Conservation (phyloP, 2,329 filamentous ascomycete species). For the Aspergillus transmontanensis region DNA sequence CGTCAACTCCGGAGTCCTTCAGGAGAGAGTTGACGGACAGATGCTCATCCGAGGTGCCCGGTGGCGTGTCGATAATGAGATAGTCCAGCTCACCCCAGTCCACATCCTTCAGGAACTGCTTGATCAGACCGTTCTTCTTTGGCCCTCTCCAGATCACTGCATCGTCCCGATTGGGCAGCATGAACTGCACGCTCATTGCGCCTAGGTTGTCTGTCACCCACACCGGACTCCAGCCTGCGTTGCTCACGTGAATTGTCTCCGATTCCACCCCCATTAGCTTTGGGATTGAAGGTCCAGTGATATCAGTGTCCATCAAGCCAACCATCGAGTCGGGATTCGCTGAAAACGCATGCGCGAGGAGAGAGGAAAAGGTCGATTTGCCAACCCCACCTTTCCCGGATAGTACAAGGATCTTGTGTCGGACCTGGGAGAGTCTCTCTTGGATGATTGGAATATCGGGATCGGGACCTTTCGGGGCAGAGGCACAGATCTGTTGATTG, state of each 20-base stretch:
- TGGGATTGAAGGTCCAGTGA: constrained; percentile 92
- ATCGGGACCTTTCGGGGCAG: constrained; percentile 91
- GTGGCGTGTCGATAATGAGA: constrained; percentile 90
- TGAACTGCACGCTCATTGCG: constrained; percentile 98
- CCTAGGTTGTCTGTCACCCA: constrained; percentile 94
- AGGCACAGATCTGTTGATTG: constrained; percentile 93
- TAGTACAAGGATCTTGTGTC: constrained; percentile 90
- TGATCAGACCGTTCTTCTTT: constrained; percentile 98
- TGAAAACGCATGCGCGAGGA: constrained; percentile 88
- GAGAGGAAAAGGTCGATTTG: constrained; percentile 88
- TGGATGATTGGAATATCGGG: constrained; percentile 90
- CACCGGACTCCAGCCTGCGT: constrained; percentile 88
- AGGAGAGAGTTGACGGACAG: constrained; percentile 89
- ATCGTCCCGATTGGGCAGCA: constrained; percentile 91
- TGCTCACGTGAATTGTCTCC: constrained; percentile 90
- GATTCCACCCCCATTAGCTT: constrained; percentile 98
- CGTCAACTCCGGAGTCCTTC: constrained; percentile 88
- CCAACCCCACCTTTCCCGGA: constrained; percentile 96
- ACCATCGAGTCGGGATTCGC: constrained; percentile 76
- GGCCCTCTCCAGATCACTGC: constrained; percentile 96
- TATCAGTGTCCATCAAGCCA: constrained; percentile 97
- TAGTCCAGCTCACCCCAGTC: constrained; percentile 97
- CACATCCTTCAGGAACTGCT: constrained; percentile 96
- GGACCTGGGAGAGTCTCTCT: constrained; percentile 75
- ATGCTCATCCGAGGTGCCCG: constrained; percentile 94